phyloP scores from a whole-genome alignment of 805 yeast species.

The Wickerhamiella brachini region DNA sequence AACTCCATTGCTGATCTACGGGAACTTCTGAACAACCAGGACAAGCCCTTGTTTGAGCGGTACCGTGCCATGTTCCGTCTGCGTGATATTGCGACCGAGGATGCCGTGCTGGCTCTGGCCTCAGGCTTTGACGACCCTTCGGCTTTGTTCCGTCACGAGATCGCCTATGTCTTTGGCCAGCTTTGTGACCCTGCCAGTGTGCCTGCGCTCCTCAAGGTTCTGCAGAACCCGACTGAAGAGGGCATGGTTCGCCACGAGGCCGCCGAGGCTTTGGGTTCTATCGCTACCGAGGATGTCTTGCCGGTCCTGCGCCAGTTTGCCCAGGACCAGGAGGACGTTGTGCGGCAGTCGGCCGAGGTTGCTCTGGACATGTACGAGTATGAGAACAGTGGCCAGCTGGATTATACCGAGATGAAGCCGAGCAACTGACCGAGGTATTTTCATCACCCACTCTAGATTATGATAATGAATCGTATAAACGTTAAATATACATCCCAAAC shows the following conservation, averaged over 20 bases:
- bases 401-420: conserved; percentile 39
- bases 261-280: conserved; percentile 95
- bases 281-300: conserved; percentile 89
- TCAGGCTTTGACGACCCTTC: conserved; percentile 80
- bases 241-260: conserved; percentile 99
- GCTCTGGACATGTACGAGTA: conserved; percentile 98
- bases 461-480: neutral
- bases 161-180: conserved; percentile 97
- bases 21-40: conserved; percentile 58
- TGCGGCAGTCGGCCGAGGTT: conserved; percentile 91
- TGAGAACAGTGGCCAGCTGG: conserved; percentile 72
- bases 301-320: conserved; percentile 73
- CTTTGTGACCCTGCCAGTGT: conserved; percentile 86
- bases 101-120: conserved; percentile 85
- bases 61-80: conserved; percentile 97
- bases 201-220: conserved; percentile 70
- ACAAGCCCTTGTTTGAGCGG: conserved; percentile 73
- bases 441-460: too few relatives aligned
- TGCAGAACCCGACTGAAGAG: conserved; percentile 67
- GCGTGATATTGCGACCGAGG: conserved; percentile 86
- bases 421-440: too few relatives aligned
- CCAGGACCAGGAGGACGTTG: conserved; percentile 75
- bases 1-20: conserved; percentile 55
- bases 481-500: neutral
- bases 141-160: conserved; percentile 93